Conservation (phyloP, 805 yeast genomes). For the Saccharomycopsis sp. region DNA sequence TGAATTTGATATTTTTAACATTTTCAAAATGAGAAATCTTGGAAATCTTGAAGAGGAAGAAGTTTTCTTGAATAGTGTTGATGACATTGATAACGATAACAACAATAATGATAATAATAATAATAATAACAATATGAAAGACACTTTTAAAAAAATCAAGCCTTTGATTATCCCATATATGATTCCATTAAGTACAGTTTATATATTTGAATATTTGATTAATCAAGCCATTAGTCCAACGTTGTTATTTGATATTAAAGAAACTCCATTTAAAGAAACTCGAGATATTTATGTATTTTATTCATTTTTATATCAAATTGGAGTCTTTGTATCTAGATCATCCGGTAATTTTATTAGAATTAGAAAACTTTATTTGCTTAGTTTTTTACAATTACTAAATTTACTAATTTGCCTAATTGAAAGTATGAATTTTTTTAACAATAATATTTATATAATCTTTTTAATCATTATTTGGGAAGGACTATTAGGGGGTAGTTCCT, state of each 20-base stretch:
- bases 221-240: conserved; percentile 93
- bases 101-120: not conserved
- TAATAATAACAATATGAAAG: not conserved
- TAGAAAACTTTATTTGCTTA: conserved; percentile 45
- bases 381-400: conserved; percentile 59
- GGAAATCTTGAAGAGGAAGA: too few species aligned
- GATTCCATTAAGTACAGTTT: conserved; percentile 77
- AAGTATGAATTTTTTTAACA: conserved; percentile 47
- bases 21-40: too few species aligned
- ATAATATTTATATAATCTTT: conserved; percentile 53
- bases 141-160: conserved; percentile 27
- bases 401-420: conserved; percentile 50
- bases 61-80: conserved; percentile 1
- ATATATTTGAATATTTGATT: conserved; percentile 75
- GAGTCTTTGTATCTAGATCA: conserved; percentile 86
- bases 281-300: conserved; percentile 88
- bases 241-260: conserved; percentile 60
- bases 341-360: conserved; percentile 60
- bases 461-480: conserved; percentile 75
- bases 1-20: not conserved
- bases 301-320: conserved; percentile 82
- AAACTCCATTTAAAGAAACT: conserved; percentile 57
- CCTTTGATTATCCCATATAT: conserved; percentile 55
- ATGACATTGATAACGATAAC: not conserved
- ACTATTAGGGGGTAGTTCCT: conserved; percentile 80